Conservation (phyloP, 2,329 filamentous ascomycete species). For the Acephala macrosclerotiorum region DNA sequence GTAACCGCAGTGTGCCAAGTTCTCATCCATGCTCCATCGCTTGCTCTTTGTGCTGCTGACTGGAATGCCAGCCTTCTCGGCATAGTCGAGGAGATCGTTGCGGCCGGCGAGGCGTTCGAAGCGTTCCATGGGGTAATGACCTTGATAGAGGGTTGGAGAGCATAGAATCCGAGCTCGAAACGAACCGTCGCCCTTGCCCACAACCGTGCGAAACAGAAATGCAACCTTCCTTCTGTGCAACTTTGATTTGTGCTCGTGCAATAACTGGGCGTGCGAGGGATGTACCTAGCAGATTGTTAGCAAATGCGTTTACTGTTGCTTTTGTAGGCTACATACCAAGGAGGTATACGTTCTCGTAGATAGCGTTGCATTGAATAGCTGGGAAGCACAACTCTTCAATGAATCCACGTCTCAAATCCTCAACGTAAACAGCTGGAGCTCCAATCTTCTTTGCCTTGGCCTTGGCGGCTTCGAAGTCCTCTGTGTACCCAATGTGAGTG, state of each 20-base stretch:
- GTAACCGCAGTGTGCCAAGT: constrained; percentile 80
- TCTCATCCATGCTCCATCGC: constrained; percentile 73
- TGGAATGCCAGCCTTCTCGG: constrained; percentile 70
- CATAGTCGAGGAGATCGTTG: constrained; percentile 76
- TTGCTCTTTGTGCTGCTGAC: constrained; percentile 77
- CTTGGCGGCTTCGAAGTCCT: constrained; percentile 77
- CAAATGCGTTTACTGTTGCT: not conserved
- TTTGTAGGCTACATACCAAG: constrained; percentile 50
- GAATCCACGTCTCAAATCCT: constrained; percentile 76
- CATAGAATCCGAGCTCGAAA: constrained; percentile 69
- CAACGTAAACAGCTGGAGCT: constrained; percentile 49
- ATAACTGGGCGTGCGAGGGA: constrained; percentile 74
- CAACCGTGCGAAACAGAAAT: constrained; percentile 58
- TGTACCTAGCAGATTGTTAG: constrained; percentile 52
- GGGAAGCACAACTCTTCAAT: constrained; percentile 79
- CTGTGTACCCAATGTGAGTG: constrained; percentile 45
- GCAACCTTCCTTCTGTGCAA: constrained; percentile 66
- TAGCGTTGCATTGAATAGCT: constrained; percentile 77
- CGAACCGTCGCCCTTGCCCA: constrained; percentile 72
- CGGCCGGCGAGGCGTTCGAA: constrained; percentile 76
- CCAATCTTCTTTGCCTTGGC: constrained; percentile 67
- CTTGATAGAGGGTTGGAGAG: constrained; percentile 69
- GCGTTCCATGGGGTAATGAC: constrained; percentile 82
- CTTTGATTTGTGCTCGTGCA: constrained; percentile 69
- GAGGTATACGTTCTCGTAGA: constrained; percentile 72